phyloP scores from a whole-genome alignment of 495 filamentous ascomycete species.

The Evernia prunastri region DNA sequence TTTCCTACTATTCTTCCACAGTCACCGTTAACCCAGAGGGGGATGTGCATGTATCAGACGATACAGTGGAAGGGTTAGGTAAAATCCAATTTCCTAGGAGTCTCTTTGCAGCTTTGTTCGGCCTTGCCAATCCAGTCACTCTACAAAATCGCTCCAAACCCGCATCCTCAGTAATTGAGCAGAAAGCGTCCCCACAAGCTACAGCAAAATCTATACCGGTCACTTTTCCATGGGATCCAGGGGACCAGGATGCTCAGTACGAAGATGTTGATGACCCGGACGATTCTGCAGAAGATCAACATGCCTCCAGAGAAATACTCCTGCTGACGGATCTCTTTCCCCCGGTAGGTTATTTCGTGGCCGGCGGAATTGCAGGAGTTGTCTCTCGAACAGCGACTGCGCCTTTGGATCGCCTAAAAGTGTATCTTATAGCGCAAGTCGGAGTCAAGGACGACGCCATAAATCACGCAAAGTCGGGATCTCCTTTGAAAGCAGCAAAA shows the following conservation, averaged over 20 bases:
- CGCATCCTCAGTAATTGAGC: background rate
- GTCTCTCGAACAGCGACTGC: conserved; percentile 90
- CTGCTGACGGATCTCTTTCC: conserved; percentile 58
- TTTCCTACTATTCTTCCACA: conserved; percentile 88
- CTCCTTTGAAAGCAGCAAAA: conserved; percentile 58
- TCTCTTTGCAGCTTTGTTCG: conserved; percentile 57
- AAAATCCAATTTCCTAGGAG: conserved; percentile 68
- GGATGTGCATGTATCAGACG: conserved; percentile 85
- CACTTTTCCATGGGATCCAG: conserved; percentile 26
- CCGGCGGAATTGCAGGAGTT: conserved; percentile 85
- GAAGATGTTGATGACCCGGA: conserved; percentile 25
- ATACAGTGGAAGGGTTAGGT: conserved; percentile 89
- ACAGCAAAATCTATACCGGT: conserved; percentile 13
- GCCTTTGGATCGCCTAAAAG: conserved; percentile 92
- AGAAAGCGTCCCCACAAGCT: conserved; percentile 1
- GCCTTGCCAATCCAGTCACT: conserved; percentile 22
- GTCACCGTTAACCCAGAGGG: conserved; percentile 89
- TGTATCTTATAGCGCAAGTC: conserved; percentile 93
- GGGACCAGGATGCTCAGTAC: conserved; percentile 18
- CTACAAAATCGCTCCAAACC: background rate
- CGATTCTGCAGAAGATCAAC: conserved; percentile 35
- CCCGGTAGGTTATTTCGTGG: conserved; percentile 91
- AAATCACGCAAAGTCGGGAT: conserved; percentile 63
- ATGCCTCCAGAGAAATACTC: conserved; percentile 40
- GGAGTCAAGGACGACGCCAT: conserved; percentile 52